Percentiles rank a stretch among this genome's conserved stretches.
phyloP scores from a whole-genome alignment of 1,284 basidiomycete genomes.

The Puccinia novopanici region DNA sequence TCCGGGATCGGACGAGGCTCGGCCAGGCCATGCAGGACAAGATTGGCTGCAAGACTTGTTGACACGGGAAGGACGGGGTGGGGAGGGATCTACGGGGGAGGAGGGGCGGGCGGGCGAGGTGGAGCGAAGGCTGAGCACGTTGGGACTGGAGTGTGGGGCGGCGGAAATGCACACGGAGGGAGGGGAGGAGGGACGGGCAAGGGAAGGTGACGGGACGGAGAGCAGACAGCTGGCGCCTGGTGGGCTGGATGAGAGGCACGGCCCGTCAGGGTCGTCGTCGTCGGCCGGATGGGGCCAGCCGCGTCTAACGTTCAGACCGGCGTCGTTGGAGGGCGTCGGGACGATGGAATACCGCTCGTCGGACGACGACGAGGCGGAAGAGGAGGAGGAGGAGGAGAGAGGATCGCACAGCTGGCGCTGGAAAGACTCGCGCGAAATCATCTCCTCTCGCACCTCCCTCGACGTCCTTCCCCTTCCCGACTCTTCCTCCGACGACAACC shows the following conservation, averaged over 20 bases:
- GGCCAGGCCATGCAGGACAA: not conserved
- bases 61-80: not conserved
- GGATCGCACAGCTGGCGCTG: not conserved
- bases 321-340: slow-evolving; percentile 1
- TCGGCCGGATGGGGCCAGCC: slow-evolving; percentile 17
- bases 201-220: not conserved
- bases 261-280: not conserved
- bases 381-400: slow-evolving; percentile 22
- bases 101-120: not conserved
- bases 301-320: slow-evolving; percentile 30
- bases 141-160: not conserved
- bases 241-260: not conserved
- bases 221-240: not conserved
- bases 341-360: slow-evolving; percentile 22
- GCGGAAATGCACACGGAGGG: not conserved
- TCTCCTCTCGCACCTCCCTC: not conserved
- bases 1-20: not conserved
- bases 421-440: not conserved
- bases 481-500: not conserved
- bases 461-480: not conserved
- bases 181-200: not conserved
- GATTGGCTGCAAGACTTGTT: slow-evolving; percentile 4
- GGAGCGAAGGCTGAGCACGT: not conserved
- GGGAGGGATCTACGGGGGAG: not conserved
- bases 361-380: slow-evolving; percentile 28